A percentile compares a stretch with the other conserved stretches of the same genome.
phyloP scores from a whole-genome alignment of 2,329 filamentous ascomycete species.

The Dryadomyces quercus-mongolicae region DNA sequence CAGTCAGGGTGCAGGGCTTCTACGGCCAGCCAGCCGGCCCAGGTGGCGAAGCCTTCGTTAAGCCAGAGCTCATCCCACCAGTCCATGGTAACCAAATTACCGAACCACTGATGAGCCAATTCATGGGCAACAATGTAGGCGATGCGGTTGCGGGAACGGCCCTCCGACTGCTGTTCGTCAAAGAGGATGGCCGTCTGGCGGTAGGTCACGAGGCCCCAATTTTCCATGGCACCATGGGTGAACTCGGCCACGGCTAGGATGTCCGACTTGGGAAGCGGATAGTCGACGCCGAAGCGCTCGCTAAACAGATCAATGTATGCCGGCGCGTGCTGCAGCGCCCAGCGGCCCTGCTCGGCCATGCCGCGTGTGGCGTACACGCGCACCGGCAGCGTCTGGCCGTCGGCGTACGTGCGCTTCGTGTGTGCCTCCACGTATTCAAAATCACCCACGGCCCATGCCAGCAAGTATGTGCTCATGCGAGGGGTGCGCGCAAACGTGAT shows the following conservation, averaged over 20 bases:
- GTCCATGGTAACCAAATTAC: constrained; percentile 95
- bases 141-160: constrained; percentile 82
- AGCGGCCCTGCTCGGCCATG: constrained; percentile 83
- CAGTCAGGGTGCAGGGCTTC: constrained; percentile 92
- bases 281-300: constrained; percentile 85
- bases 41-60: constrained; percentile 95
- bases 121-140: constrained; percentile 98
- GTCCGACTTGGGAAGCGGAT: constrained; percentile 85
- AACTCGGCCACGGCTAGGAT: constrained; percentile 89
- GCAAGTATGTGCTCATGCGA: constrained; percentile 81
- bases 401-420: constrained; percentile 71
- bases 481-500: constrained; percentile 77
- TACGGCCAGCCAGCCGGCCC: constrained; percentile 91
- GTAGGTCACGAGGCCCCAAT: constrained; percentile 95
- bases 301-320: constrained; percentile 96
- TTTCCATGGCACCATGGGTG: constrained; percentile 80
- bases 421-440: constrained; percentile 93
- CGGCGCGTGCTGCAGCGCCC: constrained; percentile 81
- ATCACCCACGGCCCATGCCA: constrained; percentile 91
- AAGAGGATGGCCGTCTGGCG: constrained; percentile 92
- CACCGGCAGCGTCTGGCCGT: constrained; percentile 81
- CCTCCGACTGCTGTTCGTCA: constrained; percentile 82
- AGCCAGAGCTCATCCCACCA: constrained; percentile 98
- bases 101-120: constrained; percentile 96
- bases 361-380: constrained; percentile 92